phyloP scores from a whole-genome alignment of 2,329 filamentous ascomycete species.

The Onygenales sp. region DNA sequence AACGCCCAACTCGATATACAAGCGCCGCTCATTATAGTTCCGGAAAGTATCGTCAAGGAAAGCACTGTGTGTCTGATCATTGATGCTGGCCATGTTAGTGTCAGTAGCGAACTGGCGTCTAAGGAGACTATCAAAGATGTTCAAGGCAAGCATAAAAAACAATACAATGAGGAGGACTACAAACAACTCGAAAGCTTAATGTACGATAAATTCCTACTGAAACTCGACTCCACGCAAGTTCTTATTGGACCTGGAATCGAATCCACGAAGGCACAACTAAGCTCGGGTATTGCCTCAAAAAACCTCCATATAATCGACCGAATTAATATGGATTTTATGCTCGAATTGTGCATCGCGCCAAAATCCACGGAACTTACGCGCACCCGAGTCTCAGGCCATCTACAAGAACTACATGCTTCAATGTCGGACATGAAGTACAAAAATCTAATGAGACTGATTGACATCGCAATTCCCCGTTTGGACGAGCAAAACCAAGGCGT shows the following conservation, averaged over 20 bases:
- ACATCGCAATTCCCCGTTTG: slow-evolving; percentile 86
- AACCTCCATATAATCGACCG: slow-evolving; percentile 86
- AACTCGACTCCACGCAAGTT: slow-evolving; percentile 87
- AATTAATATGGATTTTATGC: slow-evolving; percentile 93
- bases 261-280: slow-evolving; percentile 74
- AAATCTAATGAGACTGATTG: slow-evolving; percentile 88
- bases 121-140: slow-evolving; percentile 82
- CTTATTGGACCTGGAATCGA: slow-evolving; percentile 90
- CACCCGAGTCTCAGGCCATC: slow-evolving; percentile 78
- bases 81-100: slow-evolving; percentile 90
- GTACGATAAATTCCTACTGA: slow-evolving; percentile 95
- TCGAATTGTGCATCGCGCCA: slow-evolving; percentile 95
- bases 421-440: slow-evolving; percentile 97
- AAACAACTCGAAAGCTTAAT: slow-evolving; percentile 81
- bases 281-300: slow-evolving; percentile 55
- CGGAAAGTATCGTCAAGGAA: slow-evolving; percentile 76
- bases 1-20: slow-evolving; percentile 94
- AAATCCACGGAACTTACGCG: slow-evolving; percentile 90
- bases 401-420: slow-evolving; percentile 84
- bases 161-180: slow-evolving; percentile 83
- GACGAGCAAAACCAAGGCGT: slow-evolving; percentile 36
- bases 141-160: slow-evolving; percentile 77
- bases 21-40: slow-evolving; percentile 90
- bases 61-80: slow-evolving; percentile 83
- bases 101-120: slow-evolving; percentile 89